A percentile compares a stretch with the other conserved stretches of the same genome.
phyloP scores from a whole-genome alignment of 2,329 filamentous ascomycete genomes.

The Aspergillus fructus region DNA sequence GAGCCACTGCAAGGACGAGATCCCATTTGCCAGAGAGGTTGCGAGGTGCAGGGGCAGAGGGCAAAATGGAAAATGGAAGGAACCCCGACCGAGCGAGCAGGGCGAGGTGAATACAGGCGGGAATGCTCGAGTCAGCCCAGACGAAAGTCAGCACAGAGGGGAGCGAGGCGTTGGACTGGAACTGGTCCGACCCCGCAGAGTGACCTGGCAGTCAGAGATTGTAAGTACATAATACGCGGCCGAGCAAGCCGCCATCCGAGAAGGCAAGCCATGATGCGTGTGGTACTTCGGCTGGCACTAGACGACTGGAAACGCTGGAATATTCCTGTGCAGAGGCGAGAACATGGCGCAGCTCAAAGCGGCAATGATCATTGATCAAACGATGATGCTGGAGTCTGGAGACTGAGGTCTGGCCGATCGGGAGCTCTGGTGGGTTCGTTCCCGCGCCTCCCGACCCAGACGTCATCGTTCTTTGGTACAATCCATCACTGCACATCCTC shows the following conservation, averaged over 20 bases:
- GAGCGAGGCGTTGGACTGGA: neutral
- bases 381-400: neutral
- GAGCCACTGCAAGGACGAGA: conserved; percentile 1
- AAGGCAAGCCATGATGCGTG: neutral
- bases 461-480: neutral
- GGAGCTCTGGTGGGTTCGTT: neutral
- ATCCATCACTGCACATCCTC: neutral
- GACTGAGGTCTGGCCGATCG: neutral
- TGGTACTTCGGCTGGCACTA: neutral
- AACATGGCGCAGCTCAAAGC: neutral
- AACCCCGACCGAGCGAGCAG: neutral
- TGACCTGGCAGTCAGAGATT: neutral
- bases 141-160: conserved; percentile 1
- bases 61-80: conserved; percentile 1
- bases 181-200: conserved; percentile 2
- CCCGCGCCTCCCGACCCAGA: neutral
- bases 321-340: neutral
- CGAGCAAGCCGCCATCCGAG: neutral
- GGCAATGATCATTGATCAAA: conserved; percentile 1
- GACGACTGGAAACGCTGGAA: neutral
- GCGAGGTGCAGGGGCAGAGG: conserved; percentile 7
- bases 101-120: neutral
- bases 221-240: neutral
- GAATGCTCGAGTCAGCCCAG: conserved; percentile 2
- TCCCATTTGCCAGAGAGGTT: conserved; percentile 6